Conservation (phyloP, 345 rosid species). For the Aquilaria sinensis region DNA sequence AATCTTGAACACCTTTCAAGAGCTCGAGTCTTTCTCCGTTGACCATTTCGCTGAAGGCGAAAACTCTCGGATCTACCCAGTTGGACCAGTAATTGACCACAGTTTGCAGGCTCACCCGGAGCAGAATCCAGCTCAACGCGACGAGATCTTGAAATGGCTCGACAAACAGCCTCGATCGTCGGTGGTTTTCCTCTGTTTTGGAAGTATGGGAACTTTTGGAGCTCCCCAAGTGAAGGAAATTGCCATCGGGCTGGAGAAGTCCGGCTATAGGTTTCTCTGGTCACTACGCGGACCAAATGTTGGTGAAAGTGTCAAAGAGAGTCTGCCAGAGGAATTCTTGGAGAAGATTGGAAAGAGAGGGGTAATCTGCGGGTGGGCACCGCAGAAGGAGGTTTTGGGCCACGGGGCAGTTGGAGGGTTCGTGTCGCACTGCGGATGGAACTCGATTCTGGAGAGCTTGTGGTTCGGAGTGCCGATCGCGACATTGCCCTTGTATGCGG, state of each 20-base stretch:
- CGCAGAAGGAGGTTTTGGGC: conserved; percentile 30
- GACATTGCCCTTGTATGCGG: conserved; percentile 46
- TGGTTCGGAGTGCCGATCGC: conserved; percentile 40
- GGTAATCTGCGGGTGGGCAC: conserved; percentile 36
- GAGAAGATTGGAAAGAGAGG: conserved; percentile 24
- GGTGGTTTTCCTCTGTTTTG: conserved; percentile 44
- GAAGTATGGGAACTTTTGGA: conserved; percentile 32
- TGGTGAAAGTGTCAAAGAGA: conserved; percentile 1
- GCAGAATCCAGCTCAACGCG: conserved; percentile 12
- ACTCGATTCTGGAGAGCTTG: conserved; percentile 41
- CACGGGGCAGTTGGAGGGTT: conserved; percentile 34
- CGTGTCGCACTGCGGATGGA: conserved; percentile 55
- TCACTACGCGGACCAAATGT: conserved; percentile 16
- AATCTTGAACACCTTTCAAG: conserved; percentile 32
- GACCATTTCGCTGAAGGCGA: conserved; percentile 17
- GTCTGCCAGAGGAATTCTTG: conserved; percentile 29
- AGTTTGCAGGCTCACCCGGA: conserved; percentile 18
- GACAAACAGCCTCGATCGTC: conserved; percentile 37
- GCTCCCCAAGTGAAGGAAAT: conserved; percentile 34
- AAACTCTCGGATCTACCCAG: conserved; percentile 32
- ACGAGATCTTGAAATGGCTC: conserved; percentile 37
- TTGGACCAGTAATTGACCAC: conserved; percentile 37
- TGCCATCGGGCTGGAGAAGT: conserved; percentile 32
- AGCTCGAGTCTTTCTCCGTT: conserved; percentile 31
- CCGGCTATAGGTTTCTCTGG: conserved; percentile 37